Evolutionary conservation across 2,329 filamentous ascomycete species (phyloP).

Genomic region (Clonostachys solani): DNA sequence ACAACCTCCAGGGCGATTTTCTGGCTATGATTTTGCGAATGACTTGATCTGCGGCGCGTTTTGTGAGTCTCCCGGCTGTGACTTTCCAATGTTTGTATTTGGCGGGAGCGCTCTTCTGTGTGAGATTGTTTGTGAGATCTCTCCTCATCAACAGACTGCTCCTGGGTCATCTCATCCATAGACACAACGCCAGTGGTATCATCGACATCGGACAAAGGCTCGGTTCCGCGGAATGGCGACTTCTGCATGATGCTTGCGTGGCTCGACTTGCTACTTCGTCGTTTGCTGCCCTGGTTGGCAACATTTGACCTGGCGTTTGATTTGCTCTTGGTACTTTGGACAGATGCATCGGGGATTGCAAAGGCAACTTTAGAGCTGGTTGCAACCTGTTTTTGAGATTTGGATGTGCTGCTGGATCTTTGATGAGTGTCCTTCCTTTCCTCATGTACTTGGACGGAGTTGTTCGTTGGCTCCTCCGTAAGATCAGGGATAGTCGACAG

Average conservation of each 20-base stretch:
- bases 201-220: conserved; percentile 22
- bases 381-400: conserved; percentile 13
- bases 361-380: conserved; percentile 34
- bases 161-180: conserved; percentile 24
- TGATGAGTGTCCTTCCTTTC: conserved; percentile 14
- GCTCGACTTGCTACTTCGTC: conserved; percentile 20
- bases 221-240: conserved; percentile 15
- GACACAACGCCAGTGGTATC: conserved; percentile 27
- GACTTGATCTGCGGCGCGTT: conserved; percentile 6
- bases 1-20: conserved; percentile 15
- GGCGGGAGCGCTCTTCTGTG: conserved; percentile 10
- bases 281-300: conserved; percentile 38
- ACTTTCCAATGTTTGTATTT: conserved; percentile 8
- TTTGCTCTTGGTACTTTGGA: conserved; percentile 14
- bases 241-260: conserved; percentile 14
- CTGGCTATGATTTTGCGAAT: conserved; percentile 13
- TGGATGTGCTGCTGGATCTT: conserved; percentile 18
- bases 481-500: conserved; percentile 17
- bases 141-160: conserved; percentile 17
- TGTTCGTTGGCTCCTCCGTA: conserved; percentile 17
- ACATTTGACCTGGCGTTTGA: conserved; percentile 24
- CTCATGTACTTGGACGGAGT: conserved; percentile 11
- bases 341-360: conserved; percentile 29
- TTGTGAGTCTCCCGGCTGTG: conserved; percentile 12
- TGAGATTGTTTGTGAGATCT: background rate